Conservation (phyloP, 2,329 filamentous ascomycete species). For the Exophiala sp. region DNA sequence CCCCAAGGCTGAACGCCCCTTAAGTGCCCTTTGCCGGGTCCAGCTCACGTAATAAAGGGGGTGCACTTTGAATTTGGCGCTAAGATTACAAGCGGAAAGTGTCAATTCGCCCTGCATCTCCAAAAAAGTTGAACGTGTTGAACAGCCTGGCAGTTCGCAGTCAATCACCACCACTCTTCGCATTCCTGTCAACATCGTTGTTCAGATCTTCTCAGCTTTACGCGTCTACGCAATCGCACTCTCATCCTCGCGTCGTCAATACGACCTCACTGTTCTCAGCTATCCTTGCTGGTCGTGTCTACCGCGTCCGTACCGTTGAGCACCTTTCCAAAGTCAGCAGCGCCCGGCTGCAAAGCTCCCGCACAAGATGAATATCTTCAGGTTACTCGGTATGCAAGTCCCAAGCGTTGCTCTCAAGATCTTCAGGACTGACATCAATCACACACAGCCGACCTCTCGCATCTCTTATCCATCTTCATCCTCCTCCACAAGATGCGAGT, state of each 20-base stretch:
- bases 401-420: background rate
- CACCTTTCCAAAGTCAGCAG: conserved; percentile 9
- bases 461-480: conserved; percentile 90
- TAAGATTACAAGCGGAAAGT: too few relatives aligned
- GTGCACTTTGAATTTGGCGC: too few relatives aligned
- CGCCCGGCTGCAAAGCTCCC: conserved; percentile 13
- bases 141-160: conserved; percentile 21
- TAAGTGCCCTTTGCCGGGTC: too few relatives aligned
- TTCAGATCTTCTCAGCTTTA: background rate
- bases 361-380: conserved; percentile 65
- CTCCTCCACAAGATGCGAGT: conserved; percentile 94
- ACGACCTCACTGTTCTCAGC: background rate
- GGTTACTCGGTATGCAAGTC: conserved; percentile 56
- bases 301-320: background rate
- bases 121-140: conserved; percentile 19
- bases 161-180: background rate
- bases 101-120: too few relatives aligned
- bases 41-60: too few relatives aligned
- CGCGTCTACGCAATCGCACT: background rate
- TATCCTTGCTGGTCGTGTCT: too few relatives aligned
- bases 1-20: too few relatives aligned
- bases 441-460: conserved; percentile 79
- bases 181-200: background rate
- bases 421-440: background rate
- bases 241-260: background rate